These are phyloP conservation scores for Exophiala mesophila DNA, from an alignment of 2,329 filamentous ascomycete genomes.

Conservation along the genomic window DNA sequence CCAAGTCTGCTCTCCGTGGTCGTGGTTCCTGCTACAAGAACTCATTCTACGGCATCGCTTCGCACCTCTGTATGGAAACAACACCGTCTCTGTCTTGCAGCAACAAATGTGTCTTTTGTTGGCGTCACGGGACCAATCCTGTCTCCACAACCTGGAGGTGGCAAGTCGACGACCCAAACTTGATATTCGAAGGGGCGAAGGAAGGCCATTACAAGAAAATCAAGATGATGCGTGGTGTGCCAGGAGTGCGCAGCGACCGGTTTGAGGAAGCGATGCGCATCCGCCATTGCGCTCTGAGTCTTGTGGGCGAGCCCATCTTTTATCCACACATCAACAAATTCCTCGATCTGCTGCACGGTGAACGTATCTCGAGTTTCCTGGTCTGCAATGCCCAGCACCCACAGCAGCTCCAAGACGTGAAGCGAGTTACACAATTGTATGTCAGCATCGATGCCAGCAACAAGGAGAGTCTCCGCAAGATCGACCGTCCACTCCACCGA, in stretches of 20 bases:
- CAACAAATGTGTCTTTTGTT: constrained; percentile 99
- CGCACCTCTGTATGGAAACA: constrained; percentile 97
- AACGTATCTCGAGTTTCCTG: constrained; percentile 87
- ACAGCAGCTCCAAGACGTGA: constrained; percentile 74
- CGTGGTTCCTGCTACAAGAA: constrained; percentile 97
- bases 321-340: constrained; percentile 97
- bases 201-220: constrained; percentile 94
- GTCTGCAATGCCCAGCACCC: constrained; percentile 98
- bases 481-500: constrained; percentile 86
- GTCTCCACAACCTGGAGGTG: constrained; percentile 96
- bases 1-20: constrained; percentile 89
- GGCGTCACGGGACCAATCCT: constrained; percentile 95
- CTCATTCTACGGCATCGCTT: constrained; percentile 94
- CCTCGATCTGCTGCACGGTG: constrained; percentile 71
- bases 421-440: constrained; percentile 89
- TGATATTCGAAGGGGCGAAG: constrained; percentile 88
- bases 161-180: constrained; percentile 83
- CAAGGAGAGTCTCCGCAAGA: constrained; percentile 76
- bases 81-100: constrained; percentile 92
- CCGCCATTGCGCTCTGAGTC: constrained; percentile 81
- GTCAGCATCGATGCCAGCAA: constrained; percentile 95
- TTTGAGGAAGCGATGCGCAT: constrained; percentile 92
- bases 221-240: constrained; percentile 91
- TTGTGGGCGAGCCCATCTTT: constrained; percentile 98
- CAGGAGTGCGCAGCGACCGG: constrained; percentile 83